These are phyloP conservation scores for Aspergillus steynii DNA, from an alignment of 495 filamentous ascomycete genomes.

Conservation along the genomic window DNA sequence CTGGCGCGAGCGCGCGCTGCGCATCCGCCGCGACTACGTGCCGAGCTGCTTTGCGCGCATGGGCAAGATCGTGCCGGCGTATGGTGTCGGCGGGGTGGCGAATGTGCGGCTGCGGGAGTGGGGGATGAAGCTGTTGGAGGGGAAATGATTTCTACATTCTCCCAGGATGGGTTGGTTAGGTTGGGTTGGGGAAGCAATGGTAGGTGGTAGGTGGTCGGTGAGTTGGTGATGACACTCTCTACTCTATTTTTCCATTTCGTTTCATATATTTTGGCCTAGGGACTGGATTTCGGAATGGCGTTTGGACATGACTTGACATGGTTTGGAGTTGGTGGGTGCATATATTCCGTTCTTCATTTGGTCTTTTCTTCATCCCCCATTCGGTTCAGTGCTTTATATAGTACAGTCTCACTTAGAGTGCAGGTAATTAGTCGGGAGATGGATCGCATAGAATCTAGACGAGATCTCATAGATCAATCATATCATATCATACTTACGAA, in stretches of 20 bases:
- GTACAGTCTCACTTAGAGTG: background rate
- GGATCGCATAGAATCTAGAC: background rate
- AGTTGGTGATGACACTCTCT: background rate
- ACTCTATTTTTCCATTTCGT: background rate
- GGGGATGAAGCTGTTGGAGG: slow-evolving; percentile 55
- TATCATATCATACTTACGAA: too few relatives aligned
- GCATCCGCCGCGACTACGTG: slow-evolving; percentile 74
- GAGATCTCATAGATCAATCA: background rate
- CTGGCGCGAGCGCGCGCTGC: slow-evolving; percentile 59
- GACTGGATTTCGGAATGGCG: background rate
- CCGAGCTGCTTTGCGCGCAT: slow-evolving; percentile 78
- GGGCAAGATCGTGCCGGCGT: slow-evolving; percentile 89
- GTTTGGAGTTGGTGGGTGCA: slow-evolving; percentile 1
- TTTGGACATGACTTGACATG: background rate
- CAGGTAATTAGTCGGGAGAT: background rate
- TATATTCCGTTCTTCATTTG: background rate
- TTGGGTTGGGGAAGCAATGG: background rate
- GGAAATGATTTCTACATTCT: slow-evolving; percentile 10
- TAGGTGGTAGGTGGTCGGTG: background rate
- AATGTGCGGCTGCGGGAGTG: slow-evolving; percentile 70
- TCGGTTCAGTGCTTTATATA: background rate
- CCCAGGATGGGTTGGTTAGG: background rate
- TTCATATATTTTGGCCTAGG: background rate
- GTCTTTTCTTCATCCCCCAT: background rate
- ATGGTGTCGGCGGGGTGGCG: slow-evolving; percentile 88